A percentile compares a stretch with the other conserved stretches of the same genome.
Conservation (phyloP, 2,329 filamentous ascomycete genomes). For the Sporothrix luriei region DNA sequence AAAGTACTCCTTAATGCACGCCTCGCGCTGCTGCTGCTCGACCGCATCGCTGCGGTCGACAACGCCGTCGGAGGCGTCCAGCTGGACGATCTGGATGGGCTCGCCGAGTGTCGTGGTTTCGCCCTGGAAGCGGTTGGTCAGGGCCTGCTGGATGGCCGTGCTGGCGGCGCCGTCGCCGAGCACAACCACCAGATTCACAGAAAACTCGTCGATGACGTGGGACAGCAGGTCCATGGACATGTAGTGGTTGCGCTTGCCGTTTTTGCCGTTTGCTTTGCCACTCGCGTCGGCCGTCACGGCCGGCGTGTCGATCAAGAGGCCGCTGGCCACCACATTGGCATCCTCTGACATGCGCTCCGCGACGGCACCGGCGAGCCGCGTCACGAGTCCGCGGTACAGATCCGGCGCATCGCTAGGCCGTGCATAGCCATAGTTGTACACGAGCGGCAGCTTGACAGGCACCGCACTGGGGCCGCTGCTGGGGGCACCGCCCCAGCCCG, state of each 20-base stretch:
- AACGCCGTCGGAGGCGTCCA: constrained; percentile 85
- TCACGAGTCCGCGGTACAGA: constrained; percentile 73
- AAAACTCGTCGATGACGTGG: constrained; percentile 68
- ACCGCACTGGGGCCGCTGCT: constrained; percentile 86
- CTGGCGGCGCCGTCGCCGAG: constrained; percentile 62
- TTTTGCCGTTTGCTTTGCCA: too few relatives aligned
- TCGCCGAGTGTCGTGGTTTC: constrained; percentile 64
- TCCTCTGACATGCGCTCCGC: constrained; percentile 79
- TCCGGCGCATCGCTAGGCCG: constrained; percentile 71
- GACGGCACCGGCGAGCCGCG: constrained; percentile 75
- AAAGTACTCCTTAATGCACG: constrained; percentile 88
- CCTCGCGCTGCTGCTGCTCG: constrained; percentile 72
- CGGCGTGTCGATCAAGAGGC: constrained; percentile 84
- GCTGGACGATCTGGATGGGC: constrained; percentile 70
- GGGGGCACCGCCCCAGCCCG: constrained; percentile 83
- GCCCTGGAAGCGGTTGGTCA: constrained; percentile 67
- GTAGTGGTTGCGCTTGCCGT: constrained; percentile 40
- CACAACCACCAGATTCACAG: constrained; percentile 79
- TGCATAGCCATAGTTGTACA: constrained; percentile 81
- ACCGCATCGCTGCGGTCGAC: constrained; percentile 74
- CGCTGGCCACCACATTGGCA: constrained; percentile 67
- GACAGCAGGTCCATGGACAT: constrained; percentile 73
- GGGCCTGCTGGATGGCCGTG: constrained; percentile 70
- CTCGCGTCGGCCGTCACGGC: constrained; percentile 62
- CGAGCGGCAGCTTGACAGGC: constrained; percentile 87